Base-by-base conservation (phyloP, 1,284 basidiomycete genomes). In the Marasmius fiardii region DNA sequence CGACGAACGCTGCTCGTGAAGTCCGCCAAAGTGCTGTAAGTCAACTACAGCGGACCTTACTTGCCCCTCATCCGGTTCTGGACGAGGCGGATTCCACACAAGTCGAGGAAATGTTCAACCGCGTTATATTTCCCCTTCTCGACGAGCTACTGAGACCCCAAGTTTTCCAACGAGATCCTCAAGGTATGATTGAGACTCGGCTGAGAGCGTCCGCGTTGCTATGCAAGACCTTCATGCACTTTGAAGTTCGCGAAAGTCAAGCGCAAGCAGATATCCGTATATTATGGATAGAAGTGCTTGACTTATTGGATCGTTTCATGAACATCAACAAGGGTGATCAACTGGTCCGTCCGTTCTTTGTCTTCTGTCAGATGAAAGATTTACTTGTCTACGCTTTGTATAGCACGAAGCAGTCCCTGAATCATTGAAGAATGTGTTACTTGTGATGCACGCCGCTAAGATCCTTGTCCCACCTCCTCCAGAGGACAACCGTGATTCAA, bases 151-250 rank as follows among this genome's bases (percentile, higher is more conserved):
- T 98, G 58, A 93, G 92, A 67, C 88, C 93, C 3, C 88, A 94
- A 60, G 83, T 91, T 7, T 85, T 88, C 65, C 76, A 83, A 57
- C 79, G 88, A 34, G 95, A 98, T 68, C 88, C 92, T 0, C 80
- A 84, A 57, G 93, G 92, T 28, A 92, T 98, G 81, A 82, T 88
- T 5, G 95, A 98, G 74, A 95, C 93, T 20, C 83, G 95, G 8
- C 71, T 97, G 41, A 83, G 93, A 41, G 93, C 92, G 1, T 92
- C 90, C 12, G 91, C 90, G 16, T 73, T 99, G 50, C 76, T 98
- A 24, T 97, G 93, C 81, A 98, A 98, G 72, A 86, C 88, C 4
- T 98, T 99, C 74, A 89, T 99, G 80, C 93, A 97, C 65, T 90
- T 95, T 60, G 88, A 95, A 60, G 80, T 91, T 28, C 82, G 88